Evolutionary conservation across 306 rosid genomes (phyloP).

Genomic region (Acacia confusa): DNA sequence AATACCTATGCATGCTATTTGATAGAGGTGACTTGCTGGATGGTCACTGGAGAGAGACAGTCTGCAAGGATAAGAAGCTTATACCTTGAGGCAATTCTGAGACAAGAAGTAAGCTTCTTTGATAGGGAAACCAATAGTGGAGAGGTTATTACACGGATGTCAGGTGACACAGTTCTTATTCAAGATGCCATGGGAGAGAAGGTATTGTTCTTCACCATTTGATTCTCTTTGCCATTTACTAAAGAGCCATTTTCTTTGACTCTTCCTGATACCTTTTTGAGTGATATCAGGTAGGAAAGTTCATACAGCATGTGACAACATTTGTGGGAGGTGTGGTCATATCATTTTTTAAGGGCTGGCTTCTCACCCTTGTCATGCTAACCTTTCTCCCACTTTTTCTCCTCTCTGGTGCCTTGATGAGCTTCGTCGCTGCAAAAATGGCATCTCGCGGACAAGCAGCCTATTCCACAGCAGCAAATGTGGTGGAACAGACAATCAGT

Average conservation of each 20-base stretch:
- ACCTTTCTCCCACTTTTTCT: slow-evolving; percentile 66
- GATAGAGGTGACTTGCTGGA: slow-evolving; percentile 82
- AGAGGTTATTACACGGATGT: slow-evolving; percentile 82
- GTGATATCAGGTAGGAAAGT: slow-evolving; percentile 70
- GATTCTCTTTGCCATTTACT: background rate
- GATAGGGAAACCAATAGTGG: slow-evolving; percentile 74
- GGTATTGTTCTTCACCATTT: slow-evolving; percentile 39
- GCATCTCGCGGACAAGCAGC: slow-evolving; percentile 67
- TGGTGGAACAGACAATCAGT: slow-evolving; percentile 81
- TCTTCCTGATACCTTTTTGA: background rate
- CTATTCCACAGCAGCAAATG: slow-evolving; percentile 64
- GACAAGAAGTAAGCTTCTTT: slow-evolving; percentile 84
- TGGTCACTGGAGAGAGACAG: slow-evolving; percentile 92
- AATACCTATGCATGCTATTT: slow-evolving; percentile 13
- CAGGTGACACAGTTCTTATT: slow-evolving; percentile 84
- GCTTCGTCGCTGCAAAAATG: slow-evolving; percentile 42
- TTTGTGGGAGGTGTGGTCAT: slow-evolving; percentile 66
- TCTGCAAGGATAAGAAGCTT: slow-evolving; percentile 75
- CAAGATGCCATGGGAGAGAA: slow-evolving; percentile 96
- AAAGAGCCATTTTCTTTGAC: background rate
- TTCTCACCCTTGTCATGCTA: slow-evolving; percentile 72
- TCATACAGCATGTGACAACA: slow-evolving; percentile 62
- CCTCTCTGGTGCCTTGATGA: slow-evolving; percentile 54
- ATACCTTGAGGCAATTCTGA: slow-evolving; percentile 75
- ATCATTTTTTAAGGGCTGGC: slow-evolving; percentile 77